phyloP scores from a whole-genome alignment of 75 land plant species.

The Isoetes taiwanensis region DNA sequence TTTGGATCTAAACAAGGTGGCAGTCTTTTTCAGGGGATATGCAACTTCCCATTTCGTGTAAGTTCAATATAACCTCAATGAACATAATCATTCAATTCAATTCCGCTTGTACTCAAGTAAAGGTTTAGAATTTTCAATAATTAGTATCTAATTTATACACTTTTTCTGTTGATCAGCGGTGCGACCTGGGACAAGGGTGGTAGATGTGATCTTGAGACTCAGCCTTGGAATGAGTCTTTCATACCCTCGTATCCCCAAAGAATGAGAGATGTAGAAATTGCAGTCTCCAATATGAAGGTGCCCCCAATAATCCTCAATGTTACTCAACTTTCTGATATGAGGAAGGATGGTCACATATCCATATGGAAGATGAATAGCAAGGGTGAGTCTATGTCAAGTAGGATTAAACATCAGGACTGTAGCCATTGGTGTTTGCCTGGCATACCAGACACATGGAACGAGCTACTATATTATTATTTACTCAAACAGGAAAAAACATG shows the following conservation, averaged over 20 bases:
- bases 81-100: no score
- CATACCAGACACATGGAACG: constrained; percentile 80
- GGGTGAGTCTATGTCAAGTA: neutral
- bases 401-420: constrained; percentile 34
- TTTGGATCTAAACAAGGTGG: constrained; percentile 36
- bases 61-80: no score
- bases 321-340: constrained; percentile 46
- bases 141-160: no score
- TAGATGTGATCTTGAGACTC: constrained; percentile 44
- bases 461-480: constrained; percentile 45
- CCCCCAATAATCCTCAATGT: constrained; percentile 56
- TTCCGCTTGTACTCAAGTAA: no score
- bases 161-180: no score
- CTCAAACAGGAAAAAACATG: no score
- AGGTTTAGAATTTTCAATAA: no score
- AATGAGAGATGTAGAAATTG: constrained; percentile 46
- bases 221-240: constrained; percentile 34
- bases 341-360: constrained; percentile 78
- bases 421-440: constrained; percentile 95
- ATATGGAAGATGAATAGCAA: constrained; percentile 24
- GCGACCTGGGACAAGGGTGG: constrained; percentile 79
- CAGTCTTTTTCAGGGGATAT: constrained; percentile 68
- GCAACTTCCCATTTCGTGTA: constrained; percentile 77
- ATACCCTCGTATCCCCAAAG: constrained; percentile 46
- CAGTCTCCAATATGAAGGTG: constrained; percentile 36